phyloP scores from a whole-genome alignment of 257 asterid genomes.

The Nicotiana benthamiana region DNA sequence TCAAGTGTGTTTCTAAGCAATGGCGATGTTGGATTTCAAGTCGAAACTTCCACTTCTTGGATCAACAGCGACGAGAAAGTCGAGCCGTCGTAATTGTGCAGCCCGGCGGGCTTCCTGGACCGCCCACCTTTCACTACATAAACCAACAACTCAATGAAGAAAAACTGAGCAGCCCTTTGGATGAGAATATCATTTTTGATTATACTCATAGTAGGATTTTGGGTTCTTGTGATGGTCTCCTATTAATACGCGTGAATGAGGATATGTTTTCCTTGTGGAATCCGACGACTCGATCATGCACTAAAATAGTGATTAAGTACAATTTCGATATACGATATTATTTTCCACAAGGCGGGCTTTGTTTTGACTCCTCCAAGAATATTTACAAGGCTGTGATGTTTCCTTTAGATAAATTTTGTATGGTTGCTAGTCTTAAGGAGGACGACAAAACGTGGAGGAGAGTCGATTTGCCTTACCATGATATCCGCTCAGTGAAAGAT shows the following conservation, averaged over 20 bases:
- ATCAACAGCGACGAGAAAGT: neutral
- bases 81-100: neutral
- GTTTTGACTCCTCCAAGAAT: neutral
- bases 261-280: neutral
- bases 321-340: no score
- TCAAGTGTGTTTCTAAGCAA: neutral
- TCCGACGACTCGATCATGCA: neutral
- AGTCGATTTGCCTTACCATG: neutral
- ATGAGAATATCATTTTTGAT: neutral
- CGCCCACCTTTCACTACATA: neutral
- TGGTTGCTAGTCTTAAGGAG: neutral
- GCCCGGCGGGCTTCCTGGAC: neutral
- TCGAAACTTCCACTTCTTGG: neutral
- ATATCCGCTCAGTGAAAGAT: neutral
- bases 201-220: no score
- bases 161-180: neutral
- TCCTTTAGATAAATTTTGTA: neutral
- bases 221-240: no score
- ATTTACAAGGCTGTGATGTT: neutral
- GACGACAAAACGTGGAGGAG: neutral
- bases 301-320: no score
- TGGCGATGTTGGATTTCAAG: neutral
- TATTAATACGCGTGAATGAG: no score
- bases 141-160: neutral
- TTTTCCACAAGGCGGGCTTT: neutral